These are phyloP conservation scores for Talaromyces albobiverticillius DNA, from an alignment of 2,329 filamentous ascomycete species.

Conservation along the genomic window DNA sequence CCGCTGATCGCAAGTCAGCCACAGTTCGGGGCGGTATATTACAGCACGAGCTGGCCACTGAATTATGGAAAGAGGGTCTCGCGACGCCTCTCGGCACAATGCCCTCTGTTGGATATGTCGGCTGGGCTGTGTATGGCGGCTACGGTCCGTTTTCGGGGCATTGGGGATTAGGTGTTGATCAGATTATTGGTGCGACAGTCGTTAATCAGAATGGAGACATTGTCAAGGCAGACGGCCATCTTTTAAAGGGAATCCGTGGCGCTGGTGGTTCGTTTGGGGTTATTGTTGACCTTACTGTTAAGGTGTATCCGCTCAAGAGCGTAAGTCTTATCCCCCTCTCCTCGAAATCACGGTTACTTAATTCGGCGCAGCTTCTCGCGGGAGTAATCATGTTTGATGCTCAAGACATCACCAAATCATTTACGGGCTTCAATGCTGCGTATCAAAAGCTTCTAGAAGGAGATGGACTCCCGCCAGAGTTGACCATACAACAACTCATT, in stretches of 20 bases:
- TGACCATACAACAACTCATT: slow-evolving; percentile 25
- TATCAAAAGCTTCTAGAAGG: slow-evolving; percentile 22
- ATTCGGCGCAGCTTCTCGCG: slow-evolving; percentile 17
- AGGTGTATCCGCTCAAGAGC: slow-evolving; percentile 34
- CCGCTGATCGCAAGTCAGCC: slow-evolving; percentile 26
- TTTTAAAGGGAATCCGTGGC: slow-evolving; percentile 41
- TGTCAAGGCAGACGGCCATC: slow-evolving; percentile 34
- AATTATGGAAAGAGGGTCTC: slow-evolving; percentile 27
- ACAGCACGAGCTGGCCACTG: slow-evolving; percentile 23
- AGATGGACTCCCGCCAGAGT: slow-evolving; percentile 18
- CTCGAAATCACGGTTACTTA: neutral
- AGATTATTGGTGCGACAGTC: slow-evolving; percentile 39
- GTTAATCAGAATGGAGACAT: slow-evolving; percentile 37
- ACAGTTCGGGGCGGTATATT: slow-evolving; percentile 36
- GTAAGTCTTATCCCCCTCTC: slow-evolving; percentile 16
- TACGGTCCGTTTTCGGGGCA: slow-evolving; percentile 30
- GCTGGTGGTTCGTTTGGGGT: slow-evolving; percentile 41
- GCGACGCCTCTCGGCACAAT: slow-evolving; percentile 21
- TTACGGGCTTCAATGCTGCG: slow-evolving; percentile 22
- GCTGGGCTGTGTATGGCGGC: slow-evolving; percentile 38
- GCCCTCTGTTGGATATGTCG: slow-evolving; percentile 32
- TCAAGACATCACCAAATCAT: slow-evolving; percentile 23
- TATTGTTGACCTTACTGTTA: slow-evolving; percentile 41
- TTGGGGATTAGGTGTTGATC: slow-evolving; percentile 37
- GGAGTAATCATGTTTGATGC: slow-evolving; percentile 32